Evolutionary conservation across 2,329 filamentous ascomycete genomes (phyloP).

Genomic region (Aspergillus caelatus): DNA sequence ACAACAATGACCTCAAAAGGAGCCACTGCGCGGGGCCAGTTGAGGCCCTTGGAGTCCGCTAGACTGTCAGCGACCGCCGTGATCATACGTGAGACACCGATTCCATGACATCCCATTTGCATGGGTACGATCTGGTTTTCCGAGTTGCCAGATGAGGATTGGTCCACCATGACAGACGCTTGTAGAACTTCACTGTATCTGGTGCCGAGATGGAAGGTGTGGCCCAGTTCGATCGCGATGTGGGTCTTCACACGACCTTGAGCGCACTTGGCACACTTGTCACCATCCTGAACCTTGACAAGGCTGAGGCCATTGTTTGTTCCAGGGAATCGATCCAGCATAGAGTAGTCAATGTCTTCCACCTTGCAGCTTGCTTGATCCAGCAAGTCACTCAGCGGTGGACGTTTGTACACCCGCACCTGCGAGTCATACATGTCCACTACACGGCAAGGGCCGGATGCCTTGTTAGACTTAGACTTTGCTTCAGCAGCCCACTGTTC

Average conservation of each 20-base stretch:
- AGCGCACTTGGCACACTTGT: constrained; percentile 72
- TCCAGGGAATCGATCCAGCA: constrained; percentile 41
- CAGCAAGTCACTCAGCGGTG: constrained; percentile 41
- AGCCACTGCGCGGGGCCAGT: constrained; percentile 85
- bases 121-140: constrained; percentile 56
- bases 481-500: constrained; percentile 55
- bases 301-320: constrained; percentile 60
- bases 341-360: constrained; percentile 38
- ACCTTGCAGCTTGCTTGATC: constrained; percentile 28
- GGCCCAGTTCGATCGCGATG: constrained; percentile 84
- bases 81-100: constrained; percentile 88
- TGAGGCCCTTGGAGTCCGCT: constrained; percentile 72
- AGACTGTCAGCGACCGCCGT: constrained; percentile 80
- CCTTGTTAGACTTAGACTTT: constrained; percentile 22
- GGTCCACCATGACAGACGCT: constrained; percentile 60
- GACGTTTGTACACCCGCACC: constrained; percentile 42
- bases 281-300: constrained; percentile 66
- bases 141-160: constrained; percentile 22
- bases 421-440: constrained; percentile 46
- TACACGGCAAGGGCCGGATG: constrained; percentile 32
- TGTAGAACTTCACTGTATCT: constrained; percentile 78
- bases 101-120: constrained; percentile 96
- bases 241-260: constrained; percentile 65
- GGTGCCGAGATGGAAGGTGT: constrained; percentile 92
- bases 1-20: constrained; percentile 79